Base-by-base conservation (phyloP, 257 asterid species). In the Linaria vulgaris region DNA sequence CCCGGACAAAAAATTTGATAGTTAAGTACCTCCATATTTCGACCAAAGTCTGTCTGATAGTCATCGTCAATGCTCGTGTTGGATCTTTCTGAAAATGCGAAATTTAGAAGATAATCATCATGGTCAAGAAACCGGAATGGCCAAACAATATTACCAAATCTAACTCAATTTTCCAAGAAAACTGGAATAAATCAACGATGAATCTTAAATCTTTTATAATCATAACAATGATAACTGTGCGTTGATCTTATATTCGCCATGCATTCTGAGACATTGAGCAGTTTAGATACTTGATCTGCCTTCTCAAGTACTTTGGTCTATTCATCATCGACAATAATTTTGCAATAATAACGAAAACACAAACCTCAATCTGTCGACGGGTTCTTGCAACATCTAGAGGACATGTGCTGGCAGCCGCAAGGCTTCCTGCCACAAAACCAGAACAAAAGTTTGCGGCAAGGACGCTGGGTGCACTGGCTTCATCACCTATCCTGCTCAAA, bases 341-440 rank as follows among this genome's bases (percentile, higher is more conserved):
- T 44, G 34, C 38, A n/a, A n/a, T n/a, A n/a, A n/a, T n/a, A 21
- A 17, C 21, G 17, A 39, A 59, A 22, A 61, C 54, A 68, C 66
- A 66, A 24, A 90, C 97, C 97, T 90, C 96, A 49, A 90, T 90
- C 70, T 90, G 96, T 34, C 74, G 74, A 23, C 95, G 80, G 61
- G 97, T 90, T 81, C 94, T 85, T 43, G 81, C 97, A 71, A 90
- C 97, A 69, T 90, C 97, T 46, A 90, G 68, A 59, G 96, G 97
- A 69, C 90, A 82, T 0, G 97, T 90, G 23, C 70, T 45, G 41
- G 86, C 95, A 24, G 95, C 92, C 12, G 95, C 95, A 71, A 90
- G 78, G 75, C 86, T 90, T 73, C 97, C 97, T 24, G 96, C 96
- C 43, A 86, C 71, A 67, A 87, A 79, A 53, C 95, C 92, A 48